Evolutionary conservation across 164 flowering plant species (phyloP), one percentile per base, ranked within the genome.

Genomic region (Saururus chinensis): DNA sequence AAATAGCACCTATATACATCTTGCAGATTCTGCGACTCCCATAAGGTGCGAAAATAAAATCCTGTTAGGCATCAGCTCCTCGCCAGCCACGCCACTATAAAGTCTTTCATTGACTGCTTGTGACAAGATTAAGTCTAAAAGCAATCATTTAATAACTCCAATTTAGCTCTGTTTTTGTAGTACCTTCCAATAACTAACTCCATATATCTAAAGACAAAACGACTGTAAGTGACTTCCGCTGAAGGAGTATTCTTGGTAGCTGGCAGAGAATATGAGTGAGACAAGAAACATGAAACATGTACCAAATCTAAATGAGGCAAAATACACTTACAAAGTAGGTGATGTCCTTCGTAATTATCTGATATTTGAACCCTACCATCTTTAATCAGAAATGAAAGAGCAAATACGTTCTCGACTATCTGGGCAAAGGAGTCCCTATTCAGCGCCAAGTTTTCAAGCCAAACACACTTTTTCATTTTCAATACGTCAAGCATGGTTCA

Each of bases 141-240:
- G n/a, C n/a, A n/a, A n/a, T n/a, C n/a, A n/a, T n/a, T n/a, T n/a
- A 48, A 24, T 22, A 48, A 24, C 24, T 16, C 19, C 19, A 14
- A 59, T 1, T 37, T 10, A 12, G 19, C 21, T n/a, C 20, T 19
- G 20, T 40, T 8, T 19, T 13, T 9, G 21, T 9, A 64, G 20
- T 73, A 93, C 97, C 99, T 87, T 79, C 97, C 97, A 93, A 68
- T 93, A 97, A 65, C 66, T 80, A 64, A 69, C 88, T 66, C 87
- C 96, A 73, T 82, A n/a, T n/a, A 81, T 85, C 91, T 81, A 76
- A 93, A 84, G 41, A 85, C 81, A 72, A 93, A 93, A 71, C 90
- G 97, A 45, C 66, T 61, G 66, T 82, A 90, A 55, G 77, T 51
- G 55, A 84, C 95, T 42, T 85, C 82, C 40, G 88, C 80, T 1